Conservation (phyloP, 140 eudicot genomes). For the Senecio squalidus region DNA sequence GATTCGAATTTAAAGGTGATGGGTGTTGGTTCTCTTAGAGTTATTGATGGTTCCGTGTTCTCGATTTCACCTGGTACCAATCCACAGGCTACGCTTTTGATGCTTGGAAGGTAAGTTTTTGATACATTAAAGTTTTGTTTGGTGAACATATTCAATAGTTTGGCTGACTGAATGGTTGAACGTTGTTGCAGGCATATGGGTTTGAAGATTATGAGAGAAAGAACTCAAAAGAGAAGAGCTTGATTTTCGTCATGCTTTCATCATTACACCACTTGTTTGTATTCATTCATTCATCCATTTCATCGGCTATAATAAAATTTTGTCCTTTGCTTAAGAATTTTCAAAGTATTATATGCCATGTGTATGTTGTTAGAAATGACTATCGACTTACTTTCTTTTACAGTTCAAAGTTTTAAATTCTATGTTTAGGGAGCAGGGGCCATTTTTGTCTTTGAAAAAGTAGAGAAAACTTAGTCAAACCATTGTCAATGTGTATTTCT, state of each 20-base stretch:
- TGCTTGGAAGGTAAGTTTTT: slow-evolving; percentile 33
- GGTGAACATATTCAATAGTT: not conserved
- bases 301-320: not conserved
- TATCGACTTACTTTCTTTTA: not conserved
- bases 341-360: not conserved
- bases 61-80: slow-evolving; percentile 29
- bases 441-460: too few species aligned
- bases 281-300: slow-evolving; percentile 12
- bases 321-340: not conserved
- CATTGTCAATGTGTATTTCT: too few species aligned
- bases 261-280: slow-evolving; percentile 12
- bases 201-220: slow-evolving; percentile 25
- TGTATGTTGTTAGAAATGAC: not conserved
- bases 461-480: too few species aligned
- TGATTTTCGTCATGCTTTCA: slow-evolving; percentile 4
- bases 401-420: not conserved
- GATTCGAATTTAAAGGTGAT: slow-evolving; percentile 24
- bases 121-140: not conserved
- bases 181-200: slow-evolving; percentile 36
- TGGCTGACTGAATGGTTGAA: not conserved
- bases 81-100: too few species aligned
- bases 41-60: slow-evolving; percentile 24
- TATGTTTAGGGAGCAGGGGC: too few species aligned
- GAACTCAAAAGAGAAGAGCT: not conserved
- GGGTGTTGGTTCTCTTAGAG: slow-evolving; percentile 30